Evolutionary conservation across 139 green algal species (phyloP).

Genomic region (Monoraphidium neglectum): DNA sequence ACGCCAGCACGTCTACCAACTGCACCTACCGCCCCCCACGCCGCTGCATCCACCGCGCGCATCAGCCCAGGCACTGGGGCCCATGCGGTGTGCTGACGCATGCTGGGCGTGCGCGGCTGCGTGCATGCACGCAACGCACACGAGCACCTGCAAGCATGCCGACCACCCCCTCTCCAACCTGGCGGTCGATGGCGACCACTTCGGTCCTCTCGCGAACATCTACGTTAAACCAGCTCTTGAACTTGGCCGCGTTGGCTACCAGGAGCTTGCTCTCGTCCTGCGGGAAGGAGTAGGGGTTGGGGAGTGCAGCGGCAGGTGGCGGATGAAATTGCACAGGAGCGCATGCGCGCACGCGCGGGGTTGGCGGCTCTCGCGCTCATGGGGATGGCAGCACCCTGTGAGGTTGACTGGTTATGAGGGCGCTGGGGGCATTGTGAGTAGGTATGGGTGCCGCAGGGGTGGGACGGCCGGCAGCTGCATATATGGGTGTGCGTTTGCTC

Average conservation of each 20-base stretch:
- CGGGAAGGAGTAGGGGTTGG: not conserved
- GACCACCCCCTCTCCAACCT: too few relatives aligned
- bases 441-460: not conserved
- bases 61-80: too few relatives aligned
- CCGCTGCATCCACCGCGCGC: too few relatives aligned
- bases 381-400: not conserved
- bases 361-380: not conserved
- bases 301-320: not conserved
- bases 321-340: not conserved
- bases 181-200: not conserved
- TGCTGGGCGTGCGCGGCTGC: too few relatives aligned
- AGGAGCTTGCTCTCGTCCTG: conserved; percentile 51
- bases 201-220: not conserved
- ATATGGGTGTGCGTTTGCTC: not conserved
- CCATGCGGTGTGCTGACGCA: too few relatives aligned
- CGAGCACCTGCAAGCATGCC: not conserved
- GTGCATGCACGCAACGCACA: too few relatives aligned
- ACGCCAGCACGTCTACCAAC: too few relatives aligned
- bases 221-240: conserved; percentile 56
- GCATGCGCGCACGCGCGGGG: not conserved
- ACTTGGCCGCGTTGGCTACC: conserved; percentile 47
- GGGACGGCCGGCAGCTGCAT: not conserved
- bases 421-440: not conserved
- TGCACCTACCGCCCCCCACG: too few relatives aligned
- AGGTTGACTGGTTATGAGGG: not conserved